Evolutionary conservation across 1,284 basidiomycete genomes (phyloP).

Genomic region (Acaromyces ingoldii): DNA sequence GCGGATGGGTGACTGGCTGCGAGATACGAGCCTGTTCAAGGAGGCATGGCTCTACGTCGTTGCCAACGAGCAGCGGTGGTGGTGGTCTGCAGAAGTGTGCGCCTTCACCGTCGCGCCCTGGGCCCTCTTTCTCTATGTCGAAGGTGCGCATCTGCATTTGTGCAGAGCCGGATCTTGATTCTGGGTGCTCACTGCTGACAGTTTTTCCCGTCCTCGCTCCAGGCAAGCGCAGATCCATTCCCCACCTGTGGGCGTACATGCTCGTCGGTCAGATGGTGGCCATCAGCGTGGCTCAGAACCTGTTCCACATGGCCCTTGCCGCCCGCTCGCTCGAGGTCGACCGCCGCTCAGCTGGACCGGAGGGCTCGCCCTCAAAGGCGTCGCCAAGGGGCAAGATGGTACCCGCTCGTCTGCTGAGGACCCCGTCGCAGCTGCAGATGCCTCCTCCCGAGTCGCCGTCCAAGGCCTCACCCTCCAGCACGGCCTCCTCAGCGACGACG

Average conservation of each 20-base stretch:
- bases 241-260: slow-evolving; percentile 66
- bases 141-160: slow-evolving; percentile 55
- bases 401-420: too few relatives aligned
- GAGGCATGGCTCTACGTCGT: slow-evolving; percentile 61
- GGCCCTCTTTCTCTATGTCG: slow-evolving; percentile 60
- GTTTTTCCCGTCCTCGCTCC: background rate
- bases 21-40: slow-evolving; percentile 62
- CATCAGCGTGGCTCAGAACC: slow-evolving; percentile 64
- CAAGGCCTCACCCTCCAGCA: too few relatives aligned
- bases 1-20: slow-evolving; percentile 59
- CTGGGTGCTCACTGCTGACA: background rate
- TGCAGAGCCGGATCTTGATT: background rate
- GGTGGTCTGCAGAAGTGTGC: slow-evolving; percentile 71
- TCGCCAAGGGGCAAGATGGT: too few relatives aligned
- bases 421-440: slow-evolving; percentile 4
- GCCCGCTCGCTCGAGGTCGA: slow-evolving; percentile 47
- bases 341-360: slow-evolving; percentile 13
- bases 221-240: slow-evolving; percentile 58
- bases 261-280: slow-evolving; percentile 69
- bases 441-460: background rate
- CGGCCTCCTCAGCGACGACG: too few relatives aligned
- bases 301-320: slow-evolving; percentile 63
- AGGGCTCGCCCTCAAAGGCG: slow-evolving; percentile 11
- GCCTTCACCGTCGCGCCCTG: slow-evolving; percentile 64
- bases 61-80: slow-evolving; percentile 60